Base-by-base conservation (phyloP, 2,329 filamentous ascomycete species). In the Fusarium foetens region DNA sequence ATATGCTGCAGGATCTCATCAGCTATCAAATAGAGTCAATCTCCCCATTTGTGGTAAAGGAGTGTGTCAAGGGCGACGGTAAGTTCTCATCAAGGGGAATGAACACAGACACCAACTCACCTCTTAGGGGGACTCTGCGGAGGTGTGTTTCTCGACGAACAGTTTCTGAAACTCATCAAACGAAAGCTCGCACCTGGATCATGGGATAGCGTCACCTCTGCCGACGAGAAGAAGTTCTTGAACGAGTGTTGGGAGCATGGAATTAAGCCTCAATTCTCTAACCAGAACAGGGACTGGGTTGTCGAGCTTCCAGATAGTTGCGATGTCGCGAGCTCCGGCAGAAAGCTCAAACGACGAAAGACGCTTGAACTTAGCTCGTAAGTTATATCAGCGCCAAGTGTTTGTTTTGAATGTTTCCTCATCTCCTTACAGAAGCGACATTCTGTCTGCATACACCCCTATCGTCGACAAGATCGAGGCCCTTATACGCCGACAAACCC, bases 61-160 rank as follows among this genome's bases (percentile, higher is more conserved):
- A 86, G 17, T 76, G 78, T 0, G 82, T 84, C 2, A 70, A 75
- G 19, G 84, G 84, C 0, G 75, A 82, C 12, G 83, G 83, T 77
- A 16, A 38, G 76, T 73, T 43, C 17, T 14, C 8, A 1, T 2
- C 6, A 10, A 19, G 5, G 31, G 12, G 5, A 1, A 1, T 14
- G 27, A 8, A 0, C 31, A 48, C 2, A 23, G 29, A 25, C 9
- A 33, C 7, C 19, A 17, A 21, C 53, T 48, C 19, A 61, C 2
- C 1, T 3, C 21, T 3, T 12, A n/a, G 83, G 82, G 5, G 79
- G 36, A 0, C 71, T 86, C 0, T 84, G 82, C 5, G 83, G 84
- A 1, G 82, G 76, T 0, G 73, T 84, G 0, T 84, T 85, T 17
- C 75, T 86, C 0, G 83, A 85, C 35, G 77, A 85, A 6, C 62